Conservation (phyloP, 495 filamentous ascomycete species). For the Hypoxylon lienhwacheense region DNA sequence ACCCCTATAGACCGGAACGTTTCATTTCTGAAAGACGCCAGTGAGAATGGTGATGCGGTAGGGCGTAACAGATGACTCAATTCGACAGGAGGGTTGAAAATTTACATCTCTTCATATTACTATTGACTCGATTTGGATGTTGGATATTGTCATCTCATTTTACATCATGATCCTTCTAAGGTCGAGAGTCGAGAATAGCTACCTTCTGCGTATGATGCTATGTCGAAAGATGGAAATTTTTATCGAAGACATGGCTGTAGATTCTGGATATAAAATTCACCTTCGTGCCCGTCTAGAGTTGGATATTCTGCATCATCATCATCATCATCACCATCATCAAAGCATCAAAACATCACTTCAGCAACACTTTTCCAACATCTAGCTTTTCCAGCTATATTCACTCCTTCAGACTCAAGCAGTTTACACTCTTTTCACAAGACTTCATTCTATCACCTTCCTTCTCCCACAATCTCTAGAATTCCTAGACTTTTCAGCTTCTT, state of each 20-base stretch:
- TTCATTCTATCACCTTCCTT: conserved; percentile 1
- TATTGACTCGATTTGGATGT: neutral
- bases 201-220: neutral
- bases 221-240: neutral
- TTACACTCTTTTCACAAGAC: conserved; percentile 6
- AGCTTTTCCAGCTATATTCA: conserved; percentile 18
- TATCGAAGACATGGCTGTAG: neutral
- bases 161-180: conserved; percentile 1
- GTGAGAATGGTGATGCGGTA: conserved; percentile 1
- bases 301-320: no score
- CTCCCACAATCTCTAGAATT: neutral
- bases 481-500: neutral
- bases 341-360: neutral
- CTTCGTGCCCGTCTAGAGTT: neutral
- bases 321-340: neutral
- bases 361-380: neutral
- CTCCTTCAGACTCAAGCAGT: conserved; percentile 6
- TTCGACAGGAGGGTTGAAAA: neutral
- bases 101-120: neutral
- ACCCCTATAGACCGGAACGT: conserved; percentile 5
- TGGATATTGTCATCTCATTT: neutral
- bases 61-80: neutral
- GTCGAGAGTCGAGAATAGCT: no score
- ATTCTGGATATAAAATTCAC: conserved; percentile 12
- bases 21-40: conserved; percentile 1